A percentile compares a stretch with the other conserved stretches of the same genome.
Conservation (phyloP, 148 eudicot species). For the Dysphania ambrosioides region DNA sequence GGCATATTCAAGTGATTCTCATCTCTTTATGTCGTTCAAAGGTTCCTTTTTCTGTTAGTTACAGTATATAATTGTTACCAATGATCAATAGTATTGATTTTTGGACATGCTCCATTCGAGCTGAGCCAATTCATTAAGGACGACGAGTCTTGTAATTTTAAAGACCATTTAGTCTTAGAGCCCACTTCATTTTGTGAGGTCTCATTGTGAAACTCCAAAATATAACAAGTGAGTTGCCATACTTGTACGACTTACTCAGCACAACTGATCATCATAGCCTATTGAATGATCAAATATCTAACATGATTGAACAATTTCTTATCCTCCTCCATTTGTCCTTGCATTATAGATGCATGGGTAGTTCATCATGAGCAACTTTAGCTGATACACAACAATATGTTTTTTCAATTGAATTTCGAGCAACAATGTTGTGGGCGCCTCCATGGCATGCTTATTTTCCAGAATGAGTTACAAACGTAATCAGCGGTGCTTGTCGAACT, state of each 20-base stretch:
- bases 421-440: constrained; percentile 9
- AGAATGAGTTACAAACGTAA: constrained; percentile 4
- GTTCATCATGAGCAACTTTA: constrained; percentile 21
- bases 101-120: too few relatives aligned
- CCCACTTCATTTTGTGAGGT: not conserved
- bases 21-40: too few relatives aligned
- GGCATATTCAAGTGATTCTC: not conserved
- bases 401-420: constrained; percentile 14
- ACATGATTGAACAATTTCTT: not conserved
- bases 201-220: not conserved
- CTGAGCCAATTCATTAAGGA: not conserved
- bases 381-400: constrained; percentile 23
- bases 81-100: too few relatives aligned
- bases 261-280: constrained; percentile 4
- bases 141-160: not conserved
- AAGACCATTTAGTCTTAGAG: too few relatives aligned
- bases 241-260: constrained; percentile 8
- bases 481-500: constrained; percentile 9
- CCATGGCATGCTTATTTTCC: constrained; percentile 26
- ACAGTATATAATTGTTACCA: too few relatives aligned
- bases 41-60: too few relatives aligned
- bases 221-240: not conserved
- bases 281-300: not conserved
- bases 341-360: constrained; percentile 4
- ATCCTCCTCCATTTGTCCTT: not conserved